Conservation (phyloP, 106 monocot genomes). For the Acorus calamus region DNA sequence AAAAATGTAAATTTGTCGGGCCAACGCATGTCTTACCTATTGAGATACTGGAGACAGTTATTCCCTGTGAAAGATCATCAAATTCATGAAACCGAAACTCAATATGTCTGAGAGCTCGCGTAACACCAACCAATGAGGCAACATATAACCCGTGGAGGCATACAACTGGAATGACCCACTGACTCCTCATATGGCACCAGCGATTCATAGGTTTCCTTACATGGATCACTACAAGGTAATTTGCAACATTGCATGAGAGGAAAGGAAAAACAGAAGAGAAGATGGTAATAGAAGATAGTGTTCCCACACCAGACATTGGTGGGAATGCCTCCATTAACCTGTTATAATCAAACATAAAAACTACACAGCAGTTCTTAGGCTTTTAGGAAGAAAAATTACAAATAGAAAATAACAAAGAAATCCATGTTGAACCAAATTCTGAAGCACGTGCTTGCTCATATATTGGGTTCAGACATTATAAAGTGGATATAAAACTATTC, state of each 20-base stretch:
- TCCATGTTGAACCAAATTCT: not conserved
- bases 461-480: too few species aligned
- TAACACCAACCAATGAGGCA: constrained; percentile 11
- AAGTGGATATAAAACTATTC: too few species aligned
- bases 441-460: too few species aligned
- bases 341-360: too few species aligned
- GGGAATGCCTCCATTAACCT: too few species aligned
- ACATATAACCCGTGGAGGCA: constrained; percentile 21
- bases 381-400: not conserved
- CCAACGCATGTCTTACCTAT: constrained; percentile 5
- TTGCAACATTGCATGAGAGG: not conserved
- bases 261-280: not conserved
- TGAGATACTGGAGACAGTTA: constrained; percentile 14
- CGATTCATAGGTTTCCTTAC: constrained; percentile 16
- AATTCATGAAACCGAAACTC: constrained; percentile 26
- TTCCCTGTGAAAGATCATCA: constrained; percentile 23
- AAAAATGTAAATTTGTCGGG: too few species aligned
- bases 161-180: constrained; percentile 29
- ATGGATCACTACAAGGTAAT: constrained; percentile 14
- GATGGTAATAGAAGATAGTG: not conserved
- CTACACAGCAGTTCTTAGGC: too few species aligned
- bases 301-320: not conserved
- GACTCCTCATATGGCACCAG: constrained; percentile 16
- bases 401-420: not conserved
- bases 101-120: constrained; percentile 20